Base-by-base conservation (phyloP, 352 stramenopile genomes). In the Plasmopara halstedii region DNA sequence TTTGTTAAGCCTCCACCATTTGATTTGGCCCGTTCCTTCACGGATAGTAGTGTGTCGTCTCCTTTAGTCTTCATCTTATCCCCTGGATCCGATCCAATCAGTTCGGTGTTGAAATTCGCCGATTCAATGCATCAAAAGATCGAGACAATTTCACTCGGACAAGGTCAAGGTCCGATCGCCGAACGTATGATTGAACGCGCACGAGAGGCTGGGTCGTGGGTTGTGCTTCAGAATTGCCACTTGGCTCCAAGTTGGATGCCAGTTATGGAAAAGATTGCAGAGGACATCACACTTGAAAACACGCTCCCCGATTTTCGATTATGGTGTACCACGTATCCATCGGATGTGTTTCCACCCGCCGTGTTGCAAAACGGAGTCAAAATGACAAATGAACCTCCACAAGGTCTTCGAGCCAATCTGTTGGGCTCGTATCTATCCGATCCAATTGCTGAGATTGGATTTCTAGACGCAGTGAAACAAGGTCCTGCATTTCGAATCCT, bases 301-400 rank as follows among this genome's bases (percentile, higher is more conserved):
- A 88, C 75, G 0, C 83, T 97, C 51, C 42, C 57, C 7, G 73
- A 94, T 33, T 98, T 97, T 57, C 75, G 92, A 14, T 55, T 98
- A 18, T 98, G 92, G 92, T 96, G 84, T 53, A 98, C 92, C 11
- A 97, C 88, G 23, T 97, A 97, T 49, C 92, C 92, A 18, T 95
- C 83, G 13, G 73, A 94, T 39, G 85, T 97, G 10, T 98, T 98
- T 52, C 92, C 92, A 0, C 83, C 94, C 1, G 85, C 88, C 0
- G 83, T 98, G 29, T 71, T 98, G 18, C 92, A 98, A 62, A 98
- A 97, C 61, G 89, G 89, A 21, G 85, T 98, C n/a, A 97, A 98
- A 58, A 97, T 98, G 89, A 97, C 92, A 6, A 94, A 96, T 33
- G 91, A 98, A 50, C 87, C 92, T 5, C 92, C 92, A 1, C 88